Conservation (phyloP, 2,329 filamentous ascomycete species). For the Verruconis gallopava region DNA sequence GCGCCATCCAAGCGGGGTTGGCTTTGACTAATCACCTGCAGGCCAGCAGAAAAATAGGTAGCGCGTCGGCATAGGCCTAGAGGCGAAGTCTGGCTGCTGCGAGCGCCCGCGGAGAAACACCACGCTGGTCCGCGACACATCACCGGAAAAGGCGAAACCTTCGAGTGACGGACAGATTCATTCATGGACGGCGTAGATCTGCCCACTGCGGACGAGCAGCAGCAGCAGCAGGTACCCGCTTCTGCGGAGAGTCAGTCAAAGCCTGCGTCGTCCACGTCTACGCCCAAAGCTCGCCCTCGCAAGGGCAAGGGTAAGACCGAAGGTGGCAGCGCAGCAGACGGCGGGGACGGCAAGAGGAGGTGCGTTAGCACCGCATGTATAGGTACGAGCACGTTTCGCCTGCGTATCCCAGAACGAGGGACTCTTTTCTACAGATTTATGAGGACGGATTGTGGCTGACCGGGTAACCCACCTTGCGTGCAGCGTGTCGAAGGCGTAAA, state of each 20-base stretch:
- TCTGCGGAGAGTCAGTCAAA: not conserved
- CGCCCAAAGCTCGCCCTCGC: constrained; percentile 6
- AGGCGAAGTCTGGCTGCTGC: no score
- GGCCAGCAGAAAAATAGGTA: no score
- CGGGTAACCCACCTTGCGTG: not conserved
- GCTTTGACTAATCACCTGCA: no score
- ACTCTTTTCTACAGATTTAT: not conserved
- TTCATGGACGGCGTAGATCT: not conserved
- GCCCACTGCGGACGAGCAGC: not conserved
- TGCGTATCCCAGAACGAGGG: not conserved
- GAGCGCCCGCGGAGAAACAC: no score
- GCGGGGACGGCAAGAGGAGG: constrained; percentile 30
- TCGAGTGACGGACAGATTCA: no score
- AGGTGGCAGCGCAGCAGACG: constrained; percentile 10
- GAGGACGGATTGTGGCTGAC: not conserved
- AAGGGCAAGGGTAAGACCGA: constrained; percentile 9
- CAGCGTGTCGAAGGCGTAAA: constrained; percentile 27
- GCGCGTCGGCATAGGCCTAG: no score
- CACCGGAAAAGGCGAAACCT: no score
- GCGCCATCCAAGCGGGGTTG: no score
- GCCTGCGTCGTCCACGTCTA: not conserved
- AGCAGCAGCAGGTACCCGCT: not conserved
- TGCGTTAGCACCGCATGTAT: constrained; percentile 22
- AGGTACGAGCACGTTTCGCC: constrained; percentile 3
- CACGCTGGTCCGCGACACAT: no score